Evolutionary conservation across 2,329 filamentous ascomycete genomes (phyloP).

Genomic region (Chaetomium globosum): DNA sequence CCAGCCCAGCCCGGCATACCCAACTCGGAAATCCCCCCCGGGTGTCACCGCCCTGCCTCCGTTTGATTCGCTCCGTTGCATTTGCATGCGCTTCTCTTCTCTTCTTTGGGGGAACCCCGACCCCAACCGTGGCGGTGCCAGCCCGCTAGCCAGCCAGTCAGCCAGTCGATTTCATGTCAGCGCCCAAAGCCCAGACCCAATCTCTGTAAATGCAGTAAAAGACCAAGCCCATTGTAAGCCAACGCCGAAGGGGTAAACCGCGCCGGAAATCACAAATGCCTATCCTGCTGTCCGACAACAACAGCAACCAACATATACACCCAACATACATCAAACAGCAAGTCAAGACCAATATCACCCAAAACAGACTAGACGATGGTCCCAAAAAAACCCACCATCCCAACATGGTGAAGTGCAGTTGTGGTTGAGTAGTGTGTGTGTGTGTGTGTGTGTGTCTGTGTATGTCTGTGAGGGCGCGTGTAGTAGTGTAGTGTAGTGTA

Average conservation of each 20-base stretch:
- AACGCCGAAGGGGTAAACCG: background rate
- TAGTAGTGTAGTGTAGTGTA: background rate
- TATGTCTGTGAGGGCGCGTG: background rate
- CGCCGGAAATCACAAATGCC: background rate
- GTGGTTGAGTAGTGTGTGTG: constrained; percentile 1
- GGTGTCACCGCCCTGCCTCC: background rate
- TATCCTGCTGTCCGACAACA: background rate
- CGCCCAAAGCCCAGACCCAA: background rate
- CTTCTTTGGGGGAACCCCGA: background rate
- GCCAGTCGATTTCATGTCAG: background rate
- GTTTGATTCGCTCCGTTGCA: background rate
- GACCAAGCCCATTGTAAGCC: background rate
- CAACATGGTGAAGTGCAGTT: background rate
- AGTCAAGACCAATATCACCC: constrained; percentile 1
- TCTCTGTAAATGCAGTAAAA: background rate
- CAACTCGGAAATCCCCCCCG: background rate
- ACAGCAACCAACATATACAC: background rate
- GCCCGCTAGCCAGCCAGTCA: background rate
- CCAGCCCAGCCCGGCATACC: background rate
- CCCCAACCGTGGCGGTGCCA: no score
- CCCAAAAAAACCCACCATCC: background rate
- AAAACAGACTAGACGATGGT: background rate
- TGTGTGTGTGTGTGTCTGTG: constrained; percentile 1
- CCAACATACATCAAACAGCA: background rate
- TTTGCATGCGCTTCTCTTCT: background rate